Conservation (phyloP, 148 eudicot species). For the Drosera capensis region DNA sequence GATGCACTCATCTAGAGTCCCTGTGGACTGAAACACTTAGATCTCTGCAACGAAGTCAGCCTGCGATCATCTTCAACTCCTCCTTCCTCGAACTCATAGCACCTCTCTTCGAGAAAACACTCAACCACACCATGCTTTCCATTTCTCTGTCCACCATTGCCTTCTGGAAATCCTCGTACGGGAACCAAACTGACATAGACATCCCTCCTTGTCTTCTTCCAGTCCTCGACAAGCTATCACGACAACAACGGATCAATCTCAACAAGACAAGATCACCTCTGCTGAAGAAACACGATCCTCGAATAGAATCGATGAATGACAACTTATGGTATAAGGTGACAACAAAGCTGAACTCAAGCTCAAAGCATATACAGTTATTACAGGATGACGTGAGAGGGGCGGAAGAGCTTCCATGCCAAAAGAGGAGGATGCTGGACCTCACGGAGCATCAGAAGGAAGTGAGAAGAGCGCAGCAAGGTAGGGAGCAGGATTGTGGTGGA, state of each 20-base stretch:
- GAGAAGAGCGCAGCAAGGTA: conserved; percentile 83
- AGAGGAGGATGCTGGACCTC: conserved; percentile 42
- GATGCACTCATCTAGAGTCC: conserved; percentile 21
- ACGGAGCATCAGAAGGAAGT: conserved; percentile 91
- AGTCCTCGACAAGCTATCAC: conserved; percentile 50
- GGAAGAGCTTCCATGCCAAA: conserved; percentile 4
- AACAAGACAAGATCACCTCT: conserved; percentile 14
- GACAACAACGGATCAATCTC: conserved; percentile 32
- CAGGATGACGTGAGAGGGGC: conserved; percentile 10
- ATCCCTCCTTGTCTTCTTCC: conserved; percentile 38
- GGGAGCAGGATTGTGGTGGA: conserved; percentile 44
- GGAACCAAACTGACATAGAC: conserved; percentile 28
- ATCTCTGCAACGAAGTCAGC: conserved; percentile 38
- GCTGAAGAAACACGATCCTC: conserved; percentile 7
- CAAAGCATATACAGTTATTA: conserved; percentile 49
- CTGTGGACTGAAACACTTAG: conserved; percentile 53
- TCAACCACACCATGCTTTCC: conserved; percentile 49
- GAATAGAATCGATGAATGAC: background rate
- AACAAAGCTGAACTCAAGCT: conserved; percentile 28
- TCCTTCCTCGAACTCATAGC: conserved; percentile 46
- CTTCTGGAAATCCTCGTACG: conserved; percentile 76
- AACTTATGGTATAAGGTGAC: conserved; percentile 20
- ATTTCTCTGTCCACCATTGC: conserved; percentile 42
- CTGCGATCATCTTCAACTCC: conserved; percentile 38
- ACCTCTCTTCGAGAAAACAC: conserved; percentile 43